Conservation (phyloP, 345 rosid genomes). For the Excoecaria cochinchinensis region DNA sequence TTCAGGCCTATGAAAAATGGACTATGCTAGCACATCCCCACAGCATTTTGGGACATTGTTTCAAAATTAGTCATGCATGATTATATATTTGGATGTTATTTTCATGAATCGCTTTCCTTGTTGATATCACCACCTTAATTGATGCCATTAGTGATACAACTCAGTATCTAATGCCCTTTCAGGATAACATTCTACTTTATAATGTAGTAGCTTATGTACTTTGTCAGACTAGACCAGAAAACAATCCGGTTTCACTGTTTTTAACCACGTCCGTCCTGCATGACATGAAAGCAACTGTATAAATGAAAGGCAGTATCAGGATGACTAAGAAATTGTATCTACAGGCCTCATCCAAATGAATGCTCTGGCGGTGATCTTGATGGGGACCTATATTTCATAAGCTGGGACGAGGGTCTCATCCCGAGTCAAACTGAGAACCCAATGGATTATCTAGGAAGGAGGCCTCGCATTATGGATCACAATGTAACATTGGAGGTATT, state of each 20-base stretch:
- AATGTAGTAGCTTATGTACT: neutral
- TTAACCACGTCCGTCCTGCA: neutral
- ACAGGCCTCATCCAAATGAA: conserved; percentile 98
- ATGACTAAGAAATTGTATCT: conserved; percentile 18
- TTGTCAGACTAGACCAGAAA: no score
- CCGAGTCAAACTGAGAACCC: conserved; percentile 70
- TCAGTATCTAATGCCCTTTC: neutral
- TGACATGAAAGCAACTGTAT: neutral
- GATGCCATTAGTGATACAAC: no score
- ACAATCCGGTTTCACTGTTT: neutral
- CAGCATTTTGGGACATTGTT: no score
- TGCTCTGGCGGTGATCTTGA: conserved; percentile 99
- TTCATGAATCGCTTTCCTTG: neutral
- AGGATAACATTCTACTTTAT: neutral
- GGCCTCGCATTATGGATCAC: conserved; percentile 82
- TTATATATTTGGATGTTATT: neutral
- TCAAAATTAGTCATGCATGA: neutral
- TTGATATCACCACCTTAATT: neutral
- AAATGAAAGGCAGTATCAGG: neutral
- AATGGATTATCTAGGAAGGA: conserved; percentile 79
- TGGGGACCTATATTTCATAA: conserved; percentile 80
- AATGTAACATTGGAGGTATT: conserved; percentile 77
- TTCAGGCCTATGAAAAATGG: neutral
- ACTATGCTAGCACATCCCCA: neutral
- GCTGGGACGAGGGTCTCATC: conserved; percentile 84